Conservation (phyloP, 2,329 filamentous ascomycete genomes). For the Camillea tinctor region DNA sequence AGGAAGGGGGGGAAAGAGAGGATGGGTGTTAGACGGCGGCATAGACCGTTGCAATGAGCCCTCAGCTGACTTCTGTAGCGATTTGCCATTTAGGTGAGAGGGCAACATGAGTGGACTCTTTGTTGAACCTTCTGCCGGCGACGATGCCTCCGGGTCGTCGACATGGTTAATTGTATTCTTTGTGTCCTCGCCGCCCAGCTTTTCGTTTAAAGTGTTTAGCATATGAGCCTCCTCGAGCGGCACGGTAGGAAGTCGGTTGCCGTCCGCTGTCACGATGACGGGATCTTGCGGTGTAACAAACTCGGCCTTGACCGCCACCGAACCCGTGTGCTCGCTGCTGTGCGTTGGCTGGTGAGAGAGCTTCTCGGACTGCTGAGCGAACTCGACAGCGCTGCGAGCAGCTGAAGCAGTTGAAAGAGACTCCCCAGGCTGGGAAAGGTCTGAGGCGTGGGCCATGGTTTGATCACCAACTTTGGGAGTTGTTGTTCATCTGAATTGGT, state of each 20-base stretch:
- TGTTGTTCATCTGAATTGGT: constrained; percentile 8
- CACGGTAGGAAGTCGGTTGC: constrained; percentile 65
- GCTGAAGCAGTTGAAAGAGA: constrained; percentile 26
- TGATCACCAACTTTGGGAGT: constrained; percentile 2
- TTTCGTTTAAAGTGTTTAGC: constrained; percentile 62
- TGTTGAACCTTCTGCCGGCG: constrained; percentile 16
- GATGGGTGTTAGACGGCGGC: constrained; percentile 70
- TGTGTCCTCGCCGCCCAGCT: constrained; percentile 34
- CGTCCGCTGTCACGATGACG: constrained; percentile 67
- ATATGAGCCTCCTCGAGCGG: constrained; percentile 69
- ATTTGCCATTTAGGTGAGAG: constrained; percentile 32
- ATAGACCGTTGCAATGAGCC: constrained; percentile 46
- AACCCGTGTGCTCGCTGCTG: constrained; percentile 30
- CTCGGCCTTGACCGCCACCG: constrained; percentile 61
- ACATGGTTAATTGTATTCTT: constrained; percentile 28
- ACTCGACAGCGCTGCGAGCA: constrained; percentile 50
- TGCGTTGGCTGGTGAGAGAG: constrained; percentile 43
- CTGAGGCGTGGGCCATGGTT: constrained; percentile 20
- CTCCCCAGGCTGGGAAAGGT: constrained; percentile 12
- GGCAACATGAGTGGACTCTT: constrained; percentile 9
- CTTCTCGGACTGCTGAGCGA: constrained; percentile 60
- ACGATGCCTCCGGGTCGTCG: constrained; percentile 12
- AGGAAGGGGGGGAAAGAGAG: constrained; percentile 81
- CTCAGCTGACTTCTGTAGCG: constrained; percentile 44
- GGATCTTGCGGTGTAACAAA: constrained; percentile 70